Base-by-base conservation (phyloP, 495 filamentous ascomycete species). In the Tuber calosporum region DNA sequence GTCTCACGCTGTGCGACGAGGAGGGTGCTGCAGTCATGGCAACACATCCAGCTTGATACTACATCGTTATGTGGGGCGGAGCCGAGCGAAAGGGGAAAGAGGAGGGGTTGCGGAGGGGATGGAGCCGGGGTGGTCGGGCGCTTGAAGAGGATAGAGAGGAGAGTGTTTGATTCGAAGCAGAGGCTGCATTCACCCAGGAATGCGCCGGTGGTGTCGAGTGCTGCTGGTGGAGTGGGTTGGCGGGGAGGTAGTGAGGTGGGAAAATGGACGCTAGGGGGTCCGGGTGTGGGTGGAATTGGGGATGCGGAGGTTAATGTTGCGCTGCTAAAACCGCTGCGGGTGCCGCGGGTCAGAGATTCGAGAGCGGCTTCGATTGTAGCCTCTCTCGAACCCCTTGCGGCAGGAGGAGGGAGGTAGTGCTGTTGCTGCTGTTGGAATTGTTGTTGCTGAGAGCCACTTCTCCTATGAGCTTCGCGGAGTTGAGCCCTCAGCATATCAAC, bases 121-220 rank as follows among this genome's bases (percentile, higher is more conserved):
- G 48, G 53, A 62, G 30, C 53, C 4, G 4, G 53, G 53, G 53
- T 19, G 11, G 72, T 36, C 4, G 82, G 78, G 2, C 79, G 74
- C 70, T 84, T 84, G 34, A 84, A 72, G 26, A 80, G 81, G 70
- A 84, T 75, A 19, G 82, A 79, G 75, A 84, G 82, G 48, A 81
- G 69, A 4, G 75, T 67, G 7, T 83, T 62, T 26, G 82, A 80
- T 66, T 83, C 83, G 69, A 78, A 84, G 72, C 83, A 84, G 41
- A 84, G 80, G 2, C 69, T 66, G 48, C 83, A 84, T 37, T 74
- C 79, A 2, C 82, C 82, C n/a, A 69, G 77, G 74, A 74, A 84
- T 22, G 76, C 68, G 2, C 81, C 69, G 0, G 73, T 40, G 42
- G 62, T 62, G 19, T 71, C 70, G 4, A 53, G 70, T 2, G 79